Evolutionary conservation across 164 flowering plant species (phyloP).

Genomic region (Magnolia changhungtana): DNA sequence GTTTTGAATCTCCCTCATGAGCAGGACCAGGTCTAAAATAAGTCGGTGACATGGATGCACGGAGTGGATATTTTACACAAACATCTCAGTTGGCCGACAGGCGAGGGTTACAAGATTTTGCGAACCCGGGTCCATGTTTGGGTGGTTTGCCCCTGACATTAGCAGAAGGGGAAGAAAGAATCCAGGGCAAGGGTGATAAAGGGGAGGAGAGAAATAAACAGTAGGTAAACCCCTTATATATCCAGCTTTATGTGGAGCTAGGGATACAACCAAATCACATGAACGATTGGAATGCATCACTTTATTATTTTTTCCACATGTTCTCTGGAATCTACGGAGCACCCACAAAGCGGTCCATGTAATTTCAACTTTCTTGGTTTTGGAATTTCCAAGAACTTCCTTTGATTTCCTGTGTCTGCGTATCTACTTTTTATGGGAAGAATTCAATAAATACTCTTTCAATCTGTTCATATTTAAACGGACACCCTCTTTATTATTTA

Average conservation of each 20-base stretch:
- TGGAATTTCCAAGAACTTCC: background rate
- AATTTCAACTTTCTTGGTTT: constrained; percentile 16
- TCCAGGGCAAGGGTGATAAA: constrained; percentile 1
- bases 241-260: constrained; percentile 20
- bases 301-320: constrained; percentile 25
- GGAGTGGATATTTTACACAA: too few species aligned
- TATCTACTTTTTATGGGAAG: too few species aligned
- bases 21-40: too few species aligned
- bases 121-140: too few species aligned
- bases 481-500: too few species aligned
- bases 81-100: too few species aligned
- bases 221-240: constrained; percentile 10
- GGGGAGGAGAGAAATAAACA: background rate
- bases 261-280: constrained; percentile 27
- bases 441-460: too few species aligned
- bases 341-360: constrained; percentile 27
- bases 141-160: background rate
- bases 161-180: background rate
- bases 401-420: too few species aligned
- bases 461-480: too few species aligned
- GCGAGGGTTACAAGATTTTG: too few species aligned
- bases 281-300: constrained; percentile 38
- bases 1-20: too few species aligned
- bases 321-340: constrained; percentile 31
- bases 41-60: too few species aligned